These are phyloP conservation scores for Botrytis porri DNA, from an alignment of 2,329 filamentous ascomycete species.

Conservation along the genomic window DNA sequence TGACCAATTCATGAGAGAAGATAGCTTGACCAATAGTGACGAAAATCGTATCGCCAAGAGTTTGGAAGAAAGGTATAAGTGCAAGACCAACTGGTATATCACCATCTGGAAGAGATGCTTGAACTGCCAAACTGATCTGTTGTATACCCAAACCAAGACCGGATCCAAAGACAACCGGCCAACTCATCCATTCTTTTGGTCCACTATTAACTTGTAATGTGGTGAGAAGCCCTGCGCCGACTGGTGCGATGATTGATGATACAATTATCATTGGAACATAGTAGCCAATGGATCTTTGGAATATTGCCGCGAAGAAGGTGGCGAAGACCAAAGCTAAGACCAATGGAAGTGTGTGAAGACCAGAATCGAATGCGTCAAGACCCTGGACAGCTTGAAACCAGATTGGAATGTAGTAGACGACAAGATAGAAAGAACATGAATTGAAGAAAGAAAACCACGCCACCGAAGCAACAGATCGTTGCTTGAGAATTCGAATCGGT, in stretches of 20 bases:
- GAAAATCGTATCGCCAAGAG: slow-evolving; percentile 40
- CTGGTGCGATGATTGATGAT: slow-evolving; percentile 33
- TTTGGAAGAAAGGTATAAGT: slow-evolving; percentile 40
- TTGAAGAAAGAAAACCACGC: slow-evolving; percentile 38
- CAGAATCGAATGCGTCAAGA: slow-evolving; percentile 41
- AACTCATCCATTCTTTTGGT: slow-evolving; percentile 40
- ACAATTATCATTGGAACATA: slow-evolving; percentile 31
- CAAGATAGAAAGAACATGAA: slow-evolving; percentile 41
- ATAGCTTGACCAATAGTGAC: slow-evolving; percentile 36
- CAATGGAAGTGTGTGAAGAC: slow-evolving; percentile 39
- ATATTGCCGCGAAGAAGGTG: slow-evolving; percentile 36
- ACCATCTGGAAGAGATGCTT: slow-evolving; percentile 30
- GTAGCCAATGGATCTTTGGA: slow-evolving; percentile 36
- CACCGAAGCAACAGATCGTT: slow-evolving; percentile 40
- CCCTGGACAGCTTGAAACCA: slow-evolving; percentile 49
- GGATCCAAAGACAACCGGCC: slow-evolving; percentile 33
- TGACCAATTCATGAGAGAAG: slow-evolving; percentile 33
- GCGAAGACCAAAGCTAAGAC: slow-evolving; percentile 38
- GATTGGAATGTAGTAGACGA: slow-evolving; percentile 48
- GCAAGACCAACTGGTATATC: slow-evolving; percentile 37
- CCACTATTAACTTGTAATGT: slow-evolving; percentile 39
- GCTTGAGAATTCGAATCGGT: slow-evolving; percentile 41
- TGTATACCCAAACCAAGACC: slow-evolving; percentile 37
- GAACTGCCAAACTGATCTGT: slow-evolving; percentile 34
- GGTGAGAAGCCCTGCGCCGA: slow-evolving; percentile 44